Evolutionary conservation across 768 basidiomycete genomes (phyloP).

Genomic region (Pleurotus sapidus): DNA sequence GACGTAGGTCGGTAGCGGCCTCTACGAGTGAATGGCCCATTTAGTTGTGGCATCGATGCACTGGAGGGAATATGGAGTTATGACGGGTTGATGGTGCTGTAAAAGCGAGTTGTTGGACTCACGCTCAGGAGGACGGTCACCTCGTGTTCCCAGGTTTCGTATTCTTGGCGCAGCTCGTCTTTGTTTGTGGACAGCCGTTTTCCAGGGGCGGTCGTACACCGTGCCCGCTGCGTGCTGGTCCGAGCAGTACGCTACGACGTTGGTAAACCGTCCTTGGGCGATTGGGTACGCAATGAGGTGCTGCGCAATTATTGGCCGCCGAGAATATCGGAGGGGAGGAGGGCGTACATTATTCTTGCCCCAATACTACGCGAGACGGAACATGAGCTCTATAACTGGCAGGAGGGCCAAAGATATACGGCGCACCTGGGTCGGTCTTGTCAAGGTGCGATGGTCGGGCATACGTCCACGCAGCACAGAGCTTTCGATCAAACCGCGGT

Average conservation of each 20-base stretch:
- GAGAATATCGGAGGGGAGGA: background rate
- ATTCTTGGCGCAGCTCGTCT: constrained; percentile 35
- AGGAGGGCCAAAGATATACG: too few species aligned
- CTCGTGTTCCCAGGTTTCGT: constrained; percentile 44
- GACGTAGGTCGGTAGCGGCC: too few species aligned
- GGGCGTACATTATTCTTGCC: constrained; percentile 23
- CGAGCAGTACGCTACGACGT: constrained; percentile 41
- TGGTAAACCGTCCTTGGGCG: constrained; percentile 44
- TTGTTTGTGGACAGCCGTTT: constrained; percentile 17
- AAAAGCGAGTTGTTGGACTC: too few species aligned
- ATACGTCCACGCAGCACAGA: constrained; percentile 17
- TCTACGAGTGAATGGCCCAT: too few species aligned
- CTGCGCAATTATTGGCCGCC: constrained; percentile 29
- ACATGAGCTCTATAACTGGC: too few species aligned
- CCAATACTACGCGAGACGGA: too few species aligned
- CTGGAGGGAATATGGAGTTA: too few species aligned
- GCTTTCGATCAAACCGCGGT: constrained; percentile 28
- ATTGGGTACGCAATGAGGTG: constrained; percentile 50
- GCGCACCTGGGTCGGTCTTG: constrained; percentile 22
- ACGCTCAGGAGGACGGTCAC: constrained; percentile 42
- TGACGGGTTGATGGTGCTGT: too few species aligned
- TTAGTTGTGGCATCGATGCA: too few species aligned
- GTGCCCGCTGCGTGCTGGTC: constrained; percentile 32
- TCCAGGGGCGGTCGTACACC: constrained; percentile 14
- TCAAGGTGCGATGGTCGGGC: constrained; percentile 27